Conservation (phyloP, 179 eudicot genomes). For the Monotropa hypopitys region DNA sequence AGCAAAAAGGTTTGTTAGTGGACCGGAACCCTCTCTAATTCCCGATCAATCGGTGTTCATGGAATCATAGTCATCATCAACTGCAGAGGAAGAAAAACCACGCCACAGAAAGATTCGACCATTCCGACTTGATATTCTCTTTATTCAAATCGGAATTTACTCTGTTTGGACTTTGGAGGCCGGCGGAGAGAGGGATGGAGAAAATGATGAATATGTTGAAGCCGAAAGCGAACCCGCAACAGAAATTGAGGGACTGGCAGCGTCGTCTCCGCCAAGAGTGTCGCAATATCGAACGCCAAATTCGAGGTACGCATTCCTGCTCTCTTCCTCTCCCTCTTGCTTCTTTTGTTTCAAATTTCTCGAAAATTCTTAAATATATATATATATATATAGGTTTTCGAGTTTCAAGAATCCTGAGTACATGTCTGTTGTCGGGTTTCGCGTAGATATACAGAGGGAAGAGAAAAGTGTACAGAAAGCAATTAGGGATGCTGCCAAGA, state of each 20-base stretch:
- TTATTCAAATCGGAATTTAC: background rate
- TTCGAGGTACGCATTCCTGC: constrained; percentile 35
- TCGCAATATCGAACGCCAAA: constrained; percentile 87
- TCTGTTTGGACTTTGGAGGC: background rate
- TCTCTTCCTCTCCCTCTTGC: background rate
- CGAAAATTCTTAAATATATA: background rate
- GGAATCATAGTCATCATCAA: background rate
- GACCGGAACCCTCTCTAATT: too few species aligned
- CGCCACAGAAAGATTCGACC: constrained; percentile 6
- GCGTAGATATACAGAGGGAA: constrained; percentile 79
- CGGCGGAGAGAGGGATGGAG: constrained; percentile 43
- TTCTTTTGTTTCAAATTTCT: background rate
- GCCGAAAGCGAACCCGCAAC: constrained; percentile 62
- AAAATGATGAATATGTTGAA: constrained; percentile 53
- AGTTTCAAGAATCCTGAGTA: background rate
- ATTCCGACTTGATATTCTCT: background rate
- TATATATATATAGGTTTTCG: background rate
- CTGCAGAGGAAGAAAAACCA: background rate
- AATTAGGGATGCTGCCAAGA: constrained; percentile 80
- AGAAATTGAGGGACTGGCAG: constrained; percentile 72
- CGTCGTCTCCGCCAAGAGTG: constrained; percentile 74
- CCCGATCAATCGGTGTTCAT: background rate
- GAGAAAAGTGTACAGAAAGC: constrained; percentile 93
- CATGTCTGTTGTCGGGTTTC: background rate
- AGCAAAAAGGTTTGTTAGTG: too few species aligned